Evolutionary conservation across 768 basidiomycete genomes (phyloP), one percentile per base, ranked within the genome.

Genomic region (Hericium alpestre): DNA sequence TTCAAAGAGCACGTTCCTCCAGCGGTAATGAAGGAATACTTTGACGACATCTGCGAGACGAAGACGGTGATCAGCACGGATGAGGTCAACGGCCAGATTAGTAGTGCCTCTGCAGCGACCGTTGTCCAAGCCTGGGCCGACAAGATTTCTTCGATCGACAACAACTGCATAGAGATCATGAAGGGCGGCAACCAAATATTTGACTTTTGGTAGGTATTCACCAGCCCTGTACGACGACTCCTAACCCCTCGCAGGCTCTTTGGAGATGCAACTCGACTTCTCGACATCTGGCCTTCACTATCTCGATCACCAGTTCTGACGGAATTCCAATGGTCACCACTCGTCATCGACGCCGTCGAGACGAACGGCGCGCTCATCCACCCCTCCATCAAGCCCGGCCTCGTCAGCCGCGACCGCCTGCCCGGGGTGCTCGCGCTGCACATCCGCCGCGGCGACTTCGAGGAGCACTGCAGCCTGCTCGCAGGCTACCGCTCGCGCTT

Each of bases 401-500:
- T 27, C 20, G 16, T 18, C 9, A 20, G 20, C 22, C 56, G 57
- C 15, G 23, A 67, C 22, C 62, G 65, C 6, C 66, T 77, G 27
- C 55, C 67, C 8, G 74, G 77, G 20, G 65, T 79, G 0, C 68
- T 81, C 16, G 76, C 69, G 15, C 63, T 80, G 11, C 79, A 81
- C 61, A 67, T 81, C 46, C 76, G 79, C 6, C 70, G 78, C 27
- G 79, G 79, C 5, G 79, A 79, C 65, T 80, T 71, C 58, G 37
- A 66, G 22, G 55, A 59, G 0, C 79, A 80, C 65, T 81, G 79
- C 65, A 53, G 56, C 10, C 58, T 63, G 53, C 70, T 81, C 39
- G 70, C 71, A 3, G 61, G 61, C 37, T 64, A 63, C 59, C 64
- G 62, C 27, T 58, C 71, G n/a, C 63, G 64, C 4, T 79, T 69